These are phyloP conservation scores for Prototheca wickerhamii DNA, from an alignment of 163 green algal genomes.

Conservation along the genomic window DNA sequence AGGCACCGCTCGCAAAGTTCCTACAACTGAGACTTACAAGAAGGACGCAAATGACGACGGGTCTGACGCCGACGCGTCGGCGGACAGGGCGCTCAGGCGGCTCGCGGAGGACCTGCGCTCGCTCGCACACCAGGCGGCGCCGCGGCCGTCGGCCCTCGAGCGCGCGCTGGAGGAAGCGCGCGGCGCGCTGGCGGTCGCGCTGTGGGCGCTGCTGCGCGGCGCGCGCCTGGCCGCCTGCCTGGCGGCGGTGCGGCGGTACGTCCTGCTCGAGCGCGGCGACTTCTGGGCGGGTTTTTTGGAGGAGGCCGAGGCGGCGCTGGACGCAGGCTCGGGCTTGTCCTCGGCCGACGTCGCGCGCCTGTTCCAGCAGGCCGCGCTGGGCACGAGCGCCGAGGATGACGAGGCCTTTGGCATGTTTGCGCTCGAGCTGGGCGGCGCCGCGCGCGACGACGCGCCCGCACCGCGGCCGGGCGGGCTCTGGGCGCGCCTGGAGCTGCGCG, in stretches of 20 bases:
- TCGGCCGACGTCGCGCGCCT: slow-evolving; percentile 35
- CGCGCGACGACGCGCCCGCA: not conserved
- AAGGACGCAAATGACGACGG: no score
- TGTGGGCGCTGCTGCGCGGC: slow-evolving; percentile 67
- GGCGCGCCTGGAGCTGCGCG: slow-evolving; percentile 66
- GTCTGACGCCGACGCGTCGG: no score
- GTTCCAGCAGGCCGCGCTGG: slow-evolving; percentile 51
- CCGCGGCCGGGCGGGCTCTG: slow-evolving; percentile 42
- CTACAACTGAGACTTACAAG: no score
- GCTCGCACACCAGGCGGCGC: no score
- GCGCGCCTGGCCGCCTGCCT: slow-evolving; percentile 56
- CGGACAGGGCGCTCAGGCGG: no score
- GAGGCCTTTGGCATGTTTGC: slow-evolving; percentile 34
- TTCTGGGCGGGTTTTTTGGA: slow-evolving; percentile 72
- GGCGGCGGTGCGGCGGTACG: slow-evolving; percentile 64
- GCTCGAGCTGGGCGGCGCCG: slow-evolving; percentile 17
- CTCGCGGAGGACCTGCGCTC: no score
- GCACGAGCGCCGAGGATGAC: slow-evolving; percentile 52
- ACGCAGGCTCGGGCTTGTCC: slow-evolving; percentile 1
- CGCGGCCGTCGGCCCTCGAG: no score
- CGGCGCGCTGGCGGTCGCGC: slow-evolving; percentile 48
- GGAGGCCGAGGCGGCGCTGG: slow-evolving; percentile 27
- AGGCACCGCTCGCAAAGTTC: no score
- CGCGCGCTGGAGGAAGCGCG: not conserved
- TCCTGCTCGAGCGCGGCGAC: slow-evolving; percentile 67